Evolutionary conservation across 208 protist species (phyloP).

Genomic region (Acanthamoeba healyi): DNA sequence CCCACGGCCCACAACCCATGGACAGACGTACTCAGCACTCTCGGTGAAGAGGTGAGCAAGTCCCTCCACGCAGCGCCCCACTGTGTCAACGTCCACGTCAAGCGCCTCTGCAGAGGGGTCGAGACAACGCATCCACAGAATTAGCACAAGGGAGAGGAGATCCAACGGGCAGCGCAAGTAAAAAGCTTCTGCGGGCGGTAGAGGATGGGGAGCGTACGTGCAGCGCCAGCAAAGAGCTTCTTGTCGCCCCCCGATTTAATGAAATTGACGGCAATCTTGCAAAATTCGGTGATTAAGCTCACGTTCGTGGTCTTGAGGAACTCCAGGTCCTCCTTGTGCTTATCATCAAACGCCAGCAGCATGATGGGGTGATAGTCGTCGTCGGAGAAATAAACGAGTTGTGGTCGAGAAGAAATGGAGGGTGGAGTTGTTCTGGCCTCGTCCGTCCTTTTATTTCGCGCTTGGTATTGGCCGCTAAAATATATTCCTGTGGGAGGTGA

Average conservation of each 20-base stretch:
- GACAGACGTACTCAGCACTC: neutral
- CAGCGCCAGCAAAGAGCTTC: constrained; percentile 69
- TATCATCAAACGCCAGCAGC: constrained; percentile 75
- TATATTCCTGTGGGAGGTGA: too few species aligned
- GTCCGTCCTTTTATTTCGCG: too few species aligned
- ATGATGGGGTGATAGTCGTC: too few species aligned
- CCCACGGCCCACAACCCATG: too few species aligned
- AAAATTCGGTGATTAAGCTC: constrained; percentile 59
- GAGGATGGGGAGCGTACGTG: neutral
- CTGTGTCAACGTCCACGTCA: constrained; percentile 26
- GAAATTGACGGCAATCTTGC: constrained; percentile 75
- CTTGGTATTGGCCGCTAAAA: too few species aligned
- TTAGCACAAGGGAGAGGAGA: too few species aligned
- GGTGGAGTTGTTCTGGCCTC: too few species aligned
- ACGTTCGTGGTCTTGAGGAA: constrained; percentile 51
- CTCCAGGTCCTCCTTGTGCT: constrained; percentile 71
- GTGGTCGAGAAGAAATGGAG: too few species aligned
- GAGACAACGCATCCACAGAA: too few species aligned
- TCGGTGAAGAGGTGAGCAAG: constrained; percentile 51
- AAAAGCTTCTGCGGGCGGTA: too few species aligned
- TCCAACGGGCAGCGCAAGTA: too few species aligned
- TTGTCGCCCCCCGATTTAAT: constrained; percentile 71
- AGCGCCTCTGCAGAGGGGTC: constrained; percentile 7
- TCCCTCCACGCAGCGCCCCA: constrained; percentile 73
- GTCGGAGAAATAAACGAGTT: too few species aligned